These are phyloP conservation scores for Yamadazyma paraphyllophila DNA, from an alignment of 805 yeast genomes.

Conservation along the genomic window DNA sequence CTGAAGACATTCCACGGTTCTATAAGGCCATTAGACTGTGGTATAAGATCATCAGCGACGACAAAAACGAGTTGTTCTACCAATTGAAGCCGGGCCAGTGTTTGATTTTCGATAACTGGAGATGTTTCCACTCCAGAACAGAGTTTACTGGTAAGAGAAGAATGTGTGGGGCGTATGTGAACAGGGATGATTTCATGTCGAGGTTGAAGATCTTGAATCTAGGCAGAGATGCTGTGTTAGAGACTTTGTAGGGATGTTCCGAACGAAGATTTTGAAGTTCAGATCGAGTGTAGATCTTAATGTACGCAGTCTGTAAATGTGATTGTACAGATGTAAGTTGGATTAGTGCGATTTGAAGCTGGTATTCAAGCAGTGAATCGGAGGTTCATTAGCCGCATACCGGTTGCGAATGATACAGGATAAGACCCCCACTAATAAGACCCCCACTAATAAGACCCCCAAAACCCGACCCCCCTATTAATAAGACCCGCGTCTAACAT, in stretches of 20 bases:
- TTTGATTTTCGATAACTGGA: slow-evolving; percentile 70
- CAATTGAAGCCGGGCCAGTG: slow-evolving; percentile 64
- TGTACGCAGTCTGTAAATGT: too few species aligned
- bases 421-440: too few species aligned
- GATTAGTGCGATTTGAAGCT: too few species aligned
- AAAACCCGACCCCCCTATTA: too few species aligned
- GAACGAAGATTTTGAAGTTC: too few species aligned
- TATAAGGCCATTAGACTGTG: slow-evolving; percentile 59
- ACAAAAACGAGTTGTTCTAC: slow-evolving; percentile 51
- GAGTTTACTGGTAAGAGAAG: slow-evolving; percentile 65
- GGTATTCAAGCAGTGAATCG: too few species aligned
- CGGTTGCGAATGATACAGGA: too few species aligned
- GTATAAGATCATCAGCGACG: slow-evolving; percentile 50
- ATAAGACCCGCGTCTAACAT: too few species aligned
- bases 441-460: too few species aligned
- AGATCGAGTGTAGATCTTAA: too few species aligned
- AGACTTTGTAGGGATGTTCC: slow-evolving; percentile 20
- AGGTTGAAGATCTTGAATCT: slow-evolving; percentile 43
- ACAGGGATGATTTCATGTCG: slow-evolving; percentile 61
- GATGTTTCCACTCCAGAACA: slow-evolving; percentile 67
- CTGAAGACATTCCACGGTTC: slow-evolving; percentile 49
- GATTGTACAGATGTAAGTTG: neutral
- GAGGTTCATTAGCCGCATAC: too few species aligned
- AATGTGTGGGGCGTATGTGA: slow-evolving; percentile 71
- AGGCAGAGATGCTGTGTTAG: slow-evolving; percentile 47